A percentile compares a stretch with the other conserved stretches of the same genome.
Conservation (phyloP, 352 stramenopile species). For the Pythium dissotocum region DNA sequence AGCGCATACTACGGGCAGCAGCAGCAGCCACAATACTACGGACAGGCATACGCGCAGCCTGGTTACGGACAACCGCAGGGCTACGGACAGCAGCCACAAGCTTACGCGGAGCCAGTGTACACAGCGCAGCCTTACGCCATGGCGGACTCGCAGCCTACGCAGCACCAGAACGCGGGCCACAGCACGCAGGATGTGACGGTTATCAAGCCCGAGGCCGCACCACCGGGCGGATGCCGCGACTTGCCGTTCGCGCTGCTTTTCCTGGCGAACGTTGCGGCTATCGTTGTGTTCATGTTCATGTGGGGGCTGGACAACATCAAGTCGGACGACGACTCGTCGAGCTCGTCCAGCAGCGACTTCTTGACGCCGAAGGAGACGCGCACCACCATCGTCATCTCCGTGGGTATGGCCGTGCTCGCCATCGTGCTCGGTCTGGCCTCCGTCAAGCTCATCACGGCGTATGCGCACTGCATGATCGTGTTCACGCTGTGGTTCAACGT, state of each 20-base stretch:
- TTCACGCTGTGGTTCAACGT: constrained; percentile 90
- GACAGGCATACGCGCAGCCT: constrained; percentile 30
- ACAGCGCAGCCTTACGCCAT: constrained; percentile 23
- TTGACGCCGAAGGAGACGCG: constrained; percentile 55
- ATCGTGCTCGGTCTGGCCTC: constrained; percentile 61
- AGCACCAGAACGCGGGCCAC: constrained; percentile 27
- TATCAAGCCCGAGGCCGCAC: constrained; percentile 59
- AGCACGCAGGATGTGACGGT: constrained; percentile 52
- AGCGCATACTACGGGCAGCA: constrained; percentile 38
- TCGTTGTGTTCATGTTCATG: constrained; percentile 62
- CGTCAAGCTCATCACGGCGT: constrained; percentile 82
- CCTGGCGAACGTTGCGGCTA: constrained; percentile 70
- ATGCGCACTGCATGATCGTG: constrained; percentile 80
- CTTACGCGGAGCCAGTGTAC: constrained; percentile 16
- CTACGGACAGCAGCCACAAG: constrained; percentile 18
- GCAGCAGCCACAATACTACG: constrained; percentile 29
- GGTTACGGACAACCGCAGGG: constrained; percentile 22
- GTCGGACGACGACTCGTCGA: constrained; percentile 38
- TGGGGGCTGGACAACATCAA: constrained; percentile 73
- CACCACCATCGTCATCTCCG: constrained; percentile 24
- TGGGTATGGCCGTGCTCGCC: constrained; percentile 42
- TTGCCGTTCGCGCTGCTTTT: constrained; percentile 83
- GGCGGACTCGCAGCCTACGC: constrained; percentile 24
- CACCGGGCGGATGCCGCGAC: constrained; percentile 57
- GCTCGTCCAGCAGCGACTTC: constrained; percentile 22